phyloP scores from a whole-genome alignment of 495 filamentous ascomycete species.

The Penicillium verhagenii region DNA sequence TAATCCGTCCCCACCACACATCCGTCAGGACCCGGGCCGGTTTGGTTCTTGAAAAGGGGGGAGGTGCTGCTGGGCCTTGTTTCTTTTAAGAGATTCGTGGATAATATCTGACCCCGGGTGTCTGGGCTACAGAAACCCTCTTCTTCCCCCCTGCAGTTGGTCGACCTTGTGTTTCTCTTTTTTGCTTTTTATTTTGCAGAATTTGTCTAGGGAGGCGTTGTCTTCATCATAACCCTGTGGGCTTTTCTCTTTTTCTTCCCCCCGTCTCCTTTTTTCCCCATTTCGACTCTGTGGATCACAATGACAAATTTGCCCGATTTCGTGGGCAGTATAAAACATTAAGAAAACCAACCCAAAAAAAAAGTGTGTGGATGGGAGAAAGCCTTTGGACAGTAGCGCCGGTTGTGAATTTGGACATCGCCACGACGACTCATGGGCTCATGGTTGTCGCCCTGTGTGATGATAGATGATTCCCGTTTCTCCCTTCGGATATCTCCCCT shows the following conservation, averaged over 20 bases:
- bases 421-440: constrained; percentile 6
- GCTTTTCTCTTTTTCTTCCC: constrained; percentile 39
- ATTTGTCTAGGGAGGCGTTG: constrained; percentile 55
- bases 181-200: constrained; percentile 45
- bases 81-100: constrained; percentile 35
- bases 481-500: constrained; percentile 24
- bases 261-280: constrained; percentile 19
- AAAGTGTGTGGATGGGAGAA: constrained; percentile 18
- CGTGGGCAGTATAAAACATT: constrained; percentile 28
- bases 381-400: constrained; percentile 14
- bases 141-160: constrained; percentile 36
- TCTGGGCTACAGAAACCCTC: constrained; percentile 36
- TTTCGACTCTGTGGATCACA: constrained; percentile 26
- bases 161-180: constrained; percentile 39
- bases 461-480: constrained; percentile 36
- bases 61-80: background rate
- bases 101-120: constrained; percentile 45
- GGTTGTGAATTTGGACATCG: constrained; percentile 15
- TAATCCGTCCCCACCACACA: constrained; percentile 38
- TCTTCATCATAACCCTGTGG: constrained; percentile 50
- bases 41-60: constrained; percentile 25
- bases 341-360: constrained; percentile 19
- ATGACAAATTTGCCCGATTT: constrained; percentile 23
- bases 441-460: constrained; percentile 23
- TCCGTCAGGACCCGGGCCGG: constrained; percentile 35